A percentile compares a stretch with the other conserved stretches of the same genome.
phyloP scores from a whole-genome alignment of 768 basidiomycete genomes.

The Suillus sp. region DNA sequence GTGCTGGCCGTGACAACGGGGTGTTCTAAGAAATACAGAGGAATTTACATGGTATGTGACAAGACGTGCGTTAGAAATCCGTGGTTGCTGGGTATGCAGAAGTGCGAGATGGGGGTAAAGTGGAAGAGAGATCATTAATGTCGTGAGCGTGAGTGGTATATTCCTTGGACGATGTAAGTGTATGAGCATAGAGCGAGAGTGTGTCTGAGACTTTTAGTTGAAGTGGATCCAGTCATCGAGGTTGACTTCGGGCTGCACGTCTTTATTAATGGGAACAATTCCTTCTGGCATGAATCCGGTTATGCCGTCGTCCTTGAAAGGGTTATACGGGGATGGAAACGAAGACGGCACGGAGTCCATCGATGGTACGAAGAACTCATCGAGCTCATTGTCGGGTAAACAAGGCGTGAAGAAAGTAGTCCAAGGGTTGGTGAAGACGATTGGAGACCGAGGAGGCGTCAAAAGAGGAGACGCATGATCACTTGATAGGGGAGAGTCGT shows the following conservation, averaged over 20 bases:
- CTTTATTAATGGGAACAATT: background rate
- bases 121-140: conserved; percentile 1
- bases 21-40: conserved; percentile 26
- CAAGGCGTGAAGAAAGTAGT: conserved; percentile 4
- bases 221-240: conserved; percentile 10
- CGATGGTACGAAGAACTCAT: conserved; percentile 34
- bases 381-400: conserved; percentile 17
- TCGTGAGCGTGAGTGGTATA: conserved; percentile 10
- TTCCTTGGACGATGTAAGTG: background rate
- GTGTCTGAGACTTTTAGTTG: conserved; percentile 1
- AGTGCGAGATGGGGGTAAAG: conserved; percentile 3
- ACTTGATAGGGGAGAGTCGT: conserved; percentile 17
- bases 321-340: background rate
- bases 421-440: conserved; percentile 33
- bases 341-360: conserved; percentile 15
- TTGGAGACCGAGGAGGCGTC: conserved; percentile 23
- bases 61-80: conserved; percentile 1
- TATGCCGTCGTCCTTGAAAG: background rate
- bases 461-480: conserved; percentile 15
- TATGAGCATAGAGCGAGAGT: background rate
- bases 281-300: background rate
- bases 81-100: conserved; percentile 13
- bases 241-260: background rate
- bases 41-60: conserved; percentile 14
- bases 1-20: background rate